Conservation (phyloP, 2,329 filamentous ascomycete genomes). For the Dryadomyces quercivorus region DNA sequence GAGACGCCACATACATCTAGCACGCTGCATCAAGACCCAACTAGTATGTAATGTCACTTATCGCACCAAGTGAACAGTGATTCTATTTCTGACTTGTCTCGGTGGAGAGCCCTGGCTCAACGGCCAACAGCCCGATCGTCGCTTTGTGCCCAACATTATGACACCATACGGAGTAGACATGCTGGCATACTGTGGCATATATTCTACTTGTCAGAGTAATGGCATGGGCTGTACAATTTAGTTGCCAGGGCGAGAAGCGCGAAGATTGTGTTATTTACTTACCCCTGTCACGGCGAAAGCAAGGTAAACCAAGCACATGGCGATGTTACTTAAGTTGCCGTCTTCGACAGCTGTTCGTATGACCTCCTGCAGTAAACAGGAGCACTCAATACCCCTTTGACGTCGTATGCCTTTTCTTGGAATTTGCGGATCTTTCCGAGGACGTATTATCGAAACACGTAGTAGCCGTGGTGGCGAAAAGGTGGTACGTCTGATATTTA, state of each 20-base stretch:
- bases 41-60: background rate
- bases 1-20: background rate
- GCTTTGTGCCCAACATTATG: background rate
- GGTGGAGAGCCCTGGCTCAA: background rate
- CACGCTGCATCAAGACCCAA: background rate
- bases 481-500: too few species aligned
- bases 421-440: too few species aligned
- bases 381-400: too few species aligned
- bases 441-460: too few species aligned
- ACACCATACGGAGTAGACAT: background rate
- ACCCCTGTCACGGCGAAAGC: background rate
- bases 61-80: background rate
- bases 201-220: background rate
- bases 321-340: background rate
- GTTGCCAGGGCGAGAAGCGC: background rate
- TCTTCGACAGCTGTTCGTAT: too few species aligned
- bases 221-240: background rate
- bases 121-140: background rate
- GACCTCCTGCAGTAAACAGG: too few species aligned
- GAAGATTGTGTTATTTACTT: background rate
- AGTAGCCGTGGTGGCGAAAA: too few species aligned
- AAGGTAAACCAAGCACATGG: too few species aligned
- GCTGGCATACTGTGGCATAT: background rate
- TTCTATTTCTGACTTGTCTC: background rate
- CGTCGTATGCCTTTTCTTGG: too few species aligned